Base-by-base conservation (phyloP, 352 stramenopile species). In the Globisporangium parvum region DNA sequence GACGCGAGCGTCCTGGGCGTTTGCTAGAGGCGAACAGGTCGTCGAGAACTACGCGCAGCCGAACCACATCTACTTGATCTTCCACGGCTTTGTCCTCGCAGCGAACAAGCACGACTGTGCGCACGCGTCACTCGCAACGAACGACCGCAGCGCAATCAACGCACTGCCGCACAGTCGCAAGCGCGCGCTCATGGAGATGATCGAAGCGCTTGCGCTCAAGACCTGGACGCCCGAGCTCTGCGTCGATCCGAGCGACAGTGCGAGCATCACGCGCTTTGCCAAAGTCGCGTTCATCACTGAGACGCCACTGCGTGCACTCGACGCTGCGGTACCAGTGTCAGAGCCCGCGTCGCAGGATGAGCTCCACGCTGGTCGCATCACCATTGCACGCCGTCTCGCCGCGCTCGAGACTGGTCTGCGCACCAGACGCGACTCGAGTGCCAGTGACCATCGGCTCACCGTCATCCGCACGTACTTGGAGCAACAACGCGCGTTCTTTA, bases 21-120 rank as follows among this genome's bases (percentile, higher is more conserved):
- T 96, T 31, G 50, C 55, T 17, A 31, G 46, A 17, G 83, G 78
- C 9, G 70, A 91, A 17, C 70, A 97, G 51, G 63, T 98, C 41
- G 86, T 98, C 31, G 92, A 98, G 61, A 95, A 97, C 71, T 98
- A 98, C 62, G 91, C 82, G 1, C 91, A 97, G 69, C 73, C 91
- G 20, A 98, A 97, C 70, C 86, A 97, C 71, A 94, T 97, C 53
- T 97, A 97, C 60, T 70, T 97, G 49, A 47, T 95, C 4, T 97
- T 94, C 65, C 92, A 98, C 65, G 92, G 92, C 35, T 98, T 98
- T 53, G 77, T 88, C 21, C 63, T 98, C 6, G 53, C 42, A 18
- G 21, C 57, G 6, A 97, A 97, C 69, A 73, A 63, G 20, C 65
- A 95, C 67, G 88, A 97, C 59, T 97, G 89, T 55, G 79, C 85